Percentiles rank a stretch among this genome's conserved stretches.
phyloP scores from a whole-genome alignment of 169 alveolate species.

The Toxoplasma gondii region DNA sequence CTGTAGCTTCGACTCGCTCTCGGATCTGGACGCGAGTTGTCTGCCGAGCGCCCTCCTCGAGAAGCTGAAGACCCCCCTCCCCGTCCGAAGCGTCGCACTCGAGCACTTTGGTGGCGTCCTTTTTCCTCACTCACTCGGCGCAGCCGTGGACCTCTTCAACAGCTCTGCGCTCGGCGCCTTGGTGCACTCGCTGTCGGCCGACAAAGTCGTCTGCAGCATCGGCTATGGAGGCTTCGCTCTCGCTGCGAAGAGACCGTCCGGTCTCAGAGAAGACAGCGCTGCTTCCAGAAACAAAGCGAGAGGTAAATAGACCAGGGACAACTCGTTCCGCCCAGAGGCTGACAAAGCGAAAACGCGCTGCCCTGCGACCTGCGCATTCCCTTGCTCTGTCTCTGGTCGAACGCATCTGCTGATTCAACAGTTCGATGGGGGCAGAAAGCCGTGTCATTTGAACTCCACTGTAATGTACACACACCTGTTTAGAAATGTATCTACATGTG shows the following conservation, averaged over 20 bases:
- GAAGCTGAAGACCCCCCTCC: conserved; percentile 54
- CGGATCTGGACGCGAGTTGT: not conserved
- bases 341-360: not conserved
- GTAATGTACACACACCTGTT: not conserved
- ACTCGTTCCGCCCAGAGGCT: no score
- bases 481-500: not conserved
- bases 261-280: not conserved
- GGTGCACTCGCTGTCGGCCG: not conserved
- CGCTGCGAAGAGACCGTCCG: conserved; percentile 58
- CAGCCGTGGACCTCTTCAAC: conserved; percentile 51
- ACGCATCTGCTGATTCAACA: no score
- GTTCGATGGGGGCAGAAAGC: no score
- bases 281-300: not conserved
- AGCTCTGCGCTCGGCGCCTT: conserved; percentile 52
- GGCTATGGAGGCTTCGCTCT: conserved; percentile 69
- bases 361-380: not conserved
- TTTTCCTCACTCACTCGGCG: conserved; percentile 65
- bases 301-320: not conserved
- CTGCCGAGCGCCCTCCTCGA: not conserved
- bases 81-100: conserved; percentile 24
- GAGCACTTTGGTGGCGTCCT: conserved; percentile 55
- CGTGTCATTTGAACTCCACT: no score
- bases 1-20: not conserved
- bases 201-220: conserved; percentile 47
- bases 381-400: not conserved